Evolutionary conservation across 805 yeast species (phyloP), one percentile per base, ranked within the genome.

Genomic region (Cyberlindnera meyerae): DNA sequence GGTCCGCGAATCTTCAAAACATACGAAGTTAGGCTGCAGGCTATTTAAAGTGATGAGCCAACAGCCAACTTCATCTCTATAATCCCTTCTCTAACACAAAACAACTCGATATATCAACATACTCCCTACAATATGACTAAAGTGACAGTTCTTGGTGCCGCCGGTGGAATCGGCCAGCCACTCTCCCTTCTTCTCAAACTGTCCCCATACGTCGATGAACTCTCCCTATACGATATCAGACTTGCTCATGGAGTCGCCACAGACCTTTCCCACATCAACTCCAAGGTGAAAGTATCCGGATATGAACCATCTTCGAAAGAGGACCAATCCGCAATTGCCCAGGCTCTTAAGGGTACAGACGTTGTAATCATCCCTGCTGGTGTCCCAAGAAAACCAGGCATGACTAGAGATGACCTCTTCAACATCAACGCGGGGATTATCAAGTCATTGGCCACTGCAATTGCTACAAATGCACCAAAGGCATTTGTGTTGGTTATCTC

Each of bases 131-230:
- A 18, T 9, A 53, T 52, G 54, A 48, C 63, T 29, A 87, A 86
- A 70, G 94, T 85, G 36, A 74, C 95, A 39, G 88, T 87, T 42
- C 71, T 81, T 36, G 96, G 96, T 48, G 96, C 96, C 40, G 88
- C 90, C 37, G 95, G 95, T 52, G 96, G 96, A 43, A 87, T 87
- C 57, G 96, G 96, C 38, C 96, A 88, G 70, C 94, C 96, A 29
- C 71, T 87, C 44, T 85, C 95, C 11, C 75, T 88, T 37, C 71
- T 87, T 45, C 68, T 87, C 51, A 87, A 87, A 63, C 66, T 86
- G 42, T 75, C 78, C 51, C 77, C 76, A 34, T 42, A 47, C 27
- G 67, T 80, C 33, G 68, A 70, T 42, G 78, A 80, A 50, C 70
- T 87, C 50, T 77, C 95, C 5, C 71, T 87, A 40, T 87, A 77